Base-by-base conservation (phyloP, 2,329 filamentous ascomycete species). In the Saccharata proteae region DNA sequence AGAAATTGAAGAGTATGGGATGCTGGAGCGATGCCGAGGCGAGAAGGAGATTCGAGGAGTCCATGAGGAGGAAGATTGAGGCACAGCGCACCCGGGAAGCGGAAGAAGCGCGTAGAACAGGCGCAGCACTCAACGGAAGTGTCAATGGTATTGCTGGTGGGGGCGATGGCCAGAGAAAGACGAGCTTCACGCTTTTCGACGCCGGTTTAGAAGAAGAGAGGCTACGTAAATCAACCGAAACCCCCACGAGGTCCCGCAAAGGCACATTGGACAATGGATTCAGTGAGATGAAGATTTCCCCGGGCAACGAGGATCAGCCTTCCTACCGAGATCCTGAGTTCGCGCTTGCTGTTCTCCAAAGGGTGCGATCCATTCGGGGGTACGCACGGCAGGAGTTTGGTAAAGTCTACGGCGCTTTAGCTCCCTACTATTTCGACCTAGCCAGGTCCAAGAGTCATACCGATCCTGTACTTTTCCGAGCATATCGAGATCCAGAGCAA, bases 21-120 rank as follows among this genome's bases (percentile, higher is more conserved):
- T 80, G 81, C 43, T 98, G 90, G 90, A 79, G 93, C 48, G 90
- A 98, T 51, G 56, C 64, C 3, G 88, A 93, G 51, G 90, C 90
- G 4, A 71, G 86, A 38, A 75, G 72, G 43, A 65, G 81, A 32
- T 82, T 84, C 31, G 88, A 94, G 39, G 77, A 88, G 15, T 68
- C 71, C 6, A 67, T 63, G 54, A 58, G 52, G 43, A 54, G 55
- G 40, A 65, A 58, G 48, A 63, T 74, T 14, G 78, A 84, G 38
- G 67, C 71, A 3, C 61, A 67, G 42, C 54, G 50, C 36, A 51
- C 53, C 17, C 57, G 49, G 37, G 48, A 56, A 29, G 48, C 48
- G 11, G 58, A 61, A 28, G 59, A 65, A 32, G 51, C 49, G 27
- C 45, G 46, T 19, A 50, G 48, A 29, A 48, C 48, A 13, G 57